Base-by-base conservation (phyloP, 148 eudicot species). In the Vaccinium darrowii region DNA sequence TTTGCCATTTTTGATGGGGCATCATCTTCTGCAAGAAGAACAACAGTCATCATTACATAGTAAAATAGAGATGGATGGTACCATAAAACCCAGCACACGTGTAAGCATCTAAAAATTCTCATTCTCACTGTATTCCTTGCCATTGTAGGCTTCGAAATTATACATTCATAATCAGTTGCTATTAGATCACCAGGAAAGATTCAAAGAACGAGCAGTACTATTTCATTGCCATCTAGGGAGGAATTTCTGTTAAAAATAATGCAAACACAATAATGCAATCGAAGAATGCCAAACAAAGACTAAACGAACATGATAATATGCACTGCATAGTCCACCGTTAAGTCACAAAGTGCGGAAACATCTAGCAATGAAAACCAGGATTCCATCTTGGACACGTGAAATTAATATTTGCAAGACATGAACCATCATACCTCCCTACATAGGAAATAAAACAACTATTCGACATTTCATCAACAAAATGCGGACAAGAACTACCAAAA, bases 21-120 rank as follows among this genome's bases (percentile, higher is more conserved):
- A 69, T 94, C 99, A 43, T 96, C 98, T 50, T 96, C 99, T 96
- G 92, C 91, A 84, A 69, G 63, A 80, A 43, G 36, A 85, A 85
- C 23, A 79, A 76, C 39, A 85, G 81, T 14, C 58, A 52, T 25
- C 60, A 56, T 49, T n/a, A 78, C 5, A 23, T 57, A 54, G 79
- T 49, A 36, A 43, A 82, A 5, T 23, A 58, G 12, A 65, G 78
- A 79, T 15, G 50, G 8, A 50, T 23, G 16, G 33, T 4, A 5
- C n/a, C 82, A 76, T 60, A 74, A 25, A 50, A 58, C 18, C 56
- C 62, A 74, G 25, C 62, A 79, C 71, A 47, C 3, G 51, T 18
- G 58, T 65, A 81, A 56, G 78, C 43, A 60, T 50, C 56, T 25
- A 76, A 72, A 19, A 4, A 33, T 15, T 67, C 13, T 21, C 50